Base-by-base conservation (phyloP, 768 basidiomycete genomes). In the Termitomyces sp. region DNA sequence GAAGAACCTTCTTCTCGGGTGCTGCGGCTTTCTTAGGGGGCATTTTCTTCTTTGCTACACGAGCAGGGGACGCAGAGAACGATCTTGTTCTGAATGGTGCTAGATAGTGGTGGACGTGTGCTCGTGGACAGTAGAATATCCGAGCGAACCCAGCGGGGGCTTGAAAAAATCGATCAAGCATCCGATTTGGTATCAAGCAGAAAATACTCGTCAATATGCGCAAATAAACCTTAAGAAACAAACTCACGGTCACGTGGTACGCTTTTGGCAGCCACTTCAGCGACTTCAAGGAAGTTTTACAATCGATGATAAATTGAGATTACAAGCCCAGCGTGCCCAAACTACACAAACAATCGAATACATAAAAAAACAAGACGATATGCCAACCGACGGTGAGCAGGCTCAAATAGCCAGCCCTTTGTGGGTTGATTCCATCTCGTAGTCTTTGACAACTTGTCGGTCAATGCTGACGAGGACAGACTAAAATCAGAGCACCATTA, bases 11-110 rank as follows among this genome's bases (percentile, higher is more conserved):
- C 81, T 95, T 97, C 78, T 94, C 93, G 11, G 78, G 78, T 31
- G 73, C 81, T 56, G 78, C 77, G 57, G 87, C 86, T 76, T 96
- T 96, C 79, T 94, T 96, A 14, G 96, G 96, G 3, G 94, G 88
- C 94, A 96, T 97, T 71, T 77, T 92, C 66, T 75, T 85, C 76
- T 87, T 88, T 53, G 73, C 75, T 53, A 73, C 62, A 29, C 70
- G 64, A 45, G 71, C 61, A 56, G 71, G 56, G 17, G 82, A 80
- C 40, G 77, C 64, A 8, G 81, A 80, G 67, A 80, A 77, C 25
- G 60, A 51, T 45, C 56, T 57, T 25, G 52, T n/a, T 25, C 29
- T 15, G 11, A 47, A 31, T n/a, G 42, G 43, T 46, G 61, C 31
- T 53, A 53, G 56, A 46, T 49, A 51, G 36, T 50, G 65, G 48